Percentiles rank a stretch among this genome's conserved stretches.
These are phyloP conservation scores for Novakomyces olei DNA, from an alignment of 805 yeast species.

Conservation along the genomic window DNA sequence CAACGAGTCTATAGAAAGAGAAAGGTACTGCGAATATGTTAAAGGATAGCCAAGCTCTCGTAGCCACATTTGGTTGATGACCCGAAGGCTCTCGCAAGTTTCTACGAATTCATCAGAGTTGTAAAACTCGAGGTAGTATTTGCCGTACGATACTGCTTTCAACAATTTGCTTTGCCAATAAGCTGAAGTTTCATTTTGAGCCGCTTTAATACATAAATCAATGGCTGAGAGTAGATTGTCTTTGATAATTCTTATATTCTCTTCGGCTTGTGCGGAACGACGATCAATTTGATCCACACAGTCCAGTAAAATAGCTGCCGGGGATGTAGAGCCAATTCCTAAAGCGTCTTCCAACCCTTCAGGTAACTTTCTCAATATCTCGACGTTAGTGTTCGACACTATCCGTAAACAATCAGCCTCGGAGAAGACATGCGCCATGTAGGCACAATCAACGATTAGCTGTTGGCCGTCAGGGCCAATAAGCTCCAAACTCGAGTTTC, in stretches of 20 bases:
- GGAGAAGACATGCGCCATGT: constrained; percentile 21
- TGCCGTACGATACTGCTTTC: constrained; percentile 72
- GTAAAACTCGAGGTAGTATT: constrained; percentile 30
- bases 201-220: constrained; percentile 46
- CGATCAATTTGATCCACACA: constrained; percentile 43
- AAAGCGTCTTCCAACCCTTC: constrained; percentile 37
- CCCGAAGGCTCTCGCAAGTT: constrained; percentile 38
- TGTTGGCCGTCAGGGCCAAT: constrained; percentile 41
- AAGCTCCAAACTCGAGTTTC: constrained; percentile 39
- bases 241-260: constrained; percentile 37
- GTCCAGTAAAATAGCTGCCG: constrained; percentile 65
- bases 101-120: constrained; percentile 41
- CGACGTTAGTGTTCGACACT: constrained; percentile 33
- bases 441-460: constrained; percentile 16
- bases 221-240: constrained; percentile 38
- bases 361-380: constrained; percentile 43
- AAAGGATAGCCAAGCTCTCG: constrained; percentile 45
- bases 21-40: constrained; percentile 32
- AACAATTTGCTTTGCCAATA: constrained; percentile 60
- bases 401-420: constrained; percentile 58
- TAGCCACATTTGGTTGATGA: constrained; percentile 47
- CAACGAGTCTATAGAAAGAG: constrained; percentile 35
- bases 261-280: constrained; percentile 64
- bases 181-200: constrained; percentile 55
- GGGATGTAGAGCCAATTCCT: constrained; percentile 61